Conservation (phyloP, 768 basidiomycete species). For the Naganishia friedmannii region DNA sequence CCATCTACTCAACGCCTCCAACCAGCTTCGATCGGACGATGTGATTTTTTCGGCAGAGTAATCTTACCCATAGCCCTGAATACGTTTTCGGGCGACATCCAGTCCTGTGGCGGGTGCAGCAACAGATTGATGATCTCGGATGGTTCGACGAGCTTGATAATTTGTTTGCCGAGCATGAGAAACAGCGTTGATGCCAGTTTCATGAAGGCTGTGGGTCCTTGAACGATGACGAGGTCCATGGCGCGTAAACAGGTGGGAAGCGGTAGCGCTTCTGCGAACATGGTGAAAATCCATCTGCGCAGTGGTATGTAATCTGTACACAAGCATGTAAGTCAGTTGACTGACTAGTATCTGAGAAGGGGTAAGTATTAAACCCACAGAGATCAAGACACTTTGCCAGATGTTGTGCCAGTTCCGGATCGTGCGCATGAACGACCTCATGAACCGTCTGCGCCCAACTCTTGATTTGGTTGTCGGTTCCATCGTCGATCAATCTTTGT, state of each 20-base stretch:
- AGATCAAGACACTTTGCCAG: constrained; percentile 10
- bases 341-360: not conserved
- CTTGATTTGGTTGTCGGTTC: constrained; percentile 5
- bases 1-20: not conserved
- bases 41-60: constrained; percentile 3
- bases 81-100: constrained; percentile 26
- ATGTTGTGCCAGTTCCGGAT: constrained; percentile 10
- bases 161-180: constrained; percentile 12
- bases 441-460: constrained; percentile 14
- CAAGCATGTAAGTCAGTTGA: not conserved
- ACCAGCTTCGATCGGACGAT: not conserved
- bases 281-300: constrained; percentile 17
- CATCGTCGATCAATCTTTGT: constrained; percentile 34
- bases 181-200: constrained; percentile 14
- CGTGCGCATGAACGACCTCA: constrained; percentile 12
- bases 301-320: constrained; percentile 2
- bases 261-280: constrained; percentile 26
- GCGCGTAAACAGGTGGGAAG: constrained; percentile 27
- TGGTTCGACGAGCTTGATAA: not conserved
- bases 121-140: constrained; percentile 8
- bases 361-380: not conserved
- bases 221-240: constrained; percentile 28
- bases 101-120: constrained; percentile 28
- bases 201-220: constrained; percentile 21
- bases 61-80: constrained; percentile 20